phyloP scores from a whole-genome alignment of 192 early-diverging fungal genomes.

The Jimgerdemannia flammicorona region DNA sequence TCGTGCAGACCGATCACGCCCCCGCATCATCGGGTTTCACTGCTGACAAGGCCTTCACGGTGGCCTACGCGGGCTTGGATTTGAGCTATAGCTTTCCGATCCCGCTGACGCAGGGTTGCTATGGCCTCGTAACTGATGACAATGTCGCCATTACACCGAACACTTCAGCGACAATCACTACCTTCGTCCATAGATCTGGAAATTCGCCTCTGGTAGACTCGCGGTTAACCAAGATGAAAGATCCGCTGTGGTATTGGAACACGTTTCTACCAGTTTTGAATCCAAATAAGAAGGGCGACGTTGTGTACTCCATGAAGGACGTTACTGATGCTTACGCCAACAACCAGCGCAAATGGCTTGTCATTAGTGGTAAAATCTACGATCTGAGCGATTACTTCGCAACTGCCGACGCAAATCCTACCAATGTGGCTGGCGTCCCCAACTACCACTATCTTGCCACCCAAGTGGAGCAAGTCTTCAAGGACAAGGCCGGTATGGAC shows the following conservation, averaged over 20 bases:
- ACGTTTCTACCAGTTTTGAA: slow-evolving; percentile 41
- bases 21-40: slow-evolving; percentile 18
- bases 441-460: slow-evolving; percentile 38
- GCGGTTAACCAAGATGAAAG: slow-evolving; percentile 20
- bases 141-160: slow-evolving; percentile 20
- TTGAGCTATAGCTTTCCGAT: slow-evolving; percentile 60
- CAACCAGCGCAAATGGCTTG: slow-evolving; percentile 44
- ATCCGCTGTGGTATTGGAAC: slow-evolving; percentile 29
- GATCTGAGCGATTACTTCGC: slow-evolving; percentile 64
- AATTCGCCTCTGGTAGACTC: background rate
- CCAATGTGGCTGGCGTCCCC: slow-evolving; percentile 35
- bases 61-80: slow-evolving; percentile 54
- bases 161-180: background rate
- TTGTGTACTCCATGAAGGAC: slow-evolving; percentile 65
- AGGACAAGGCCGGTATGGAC: slow-evolving; percentile 41
- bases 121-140: slow-evolving; percentile 37
- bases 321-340: slow-evolving; percentile 28
- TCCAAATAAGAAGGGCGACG: slow-evolving; percentile 52
- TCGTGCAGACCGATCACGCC: slow-evolving; percentile 57
- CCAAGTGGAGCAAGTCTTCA: slow-evolving; percentile 35
- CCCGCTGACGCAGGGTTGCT: slow-evolving; percentile 48
- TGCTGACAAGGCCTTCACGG: slow-evolving; percentile 35
- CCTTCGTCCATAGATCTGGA: slow-evolving; percentile 27
- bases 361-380: slow-evolving; percentile 61
- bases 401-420: slow-evolving; percentile 36